These are phyloP conservation scores for Trichoderma hamatum DNA, from an alignment of 2,329 filamentous ascomycete species.

Conservation along the genomic window DNA sequence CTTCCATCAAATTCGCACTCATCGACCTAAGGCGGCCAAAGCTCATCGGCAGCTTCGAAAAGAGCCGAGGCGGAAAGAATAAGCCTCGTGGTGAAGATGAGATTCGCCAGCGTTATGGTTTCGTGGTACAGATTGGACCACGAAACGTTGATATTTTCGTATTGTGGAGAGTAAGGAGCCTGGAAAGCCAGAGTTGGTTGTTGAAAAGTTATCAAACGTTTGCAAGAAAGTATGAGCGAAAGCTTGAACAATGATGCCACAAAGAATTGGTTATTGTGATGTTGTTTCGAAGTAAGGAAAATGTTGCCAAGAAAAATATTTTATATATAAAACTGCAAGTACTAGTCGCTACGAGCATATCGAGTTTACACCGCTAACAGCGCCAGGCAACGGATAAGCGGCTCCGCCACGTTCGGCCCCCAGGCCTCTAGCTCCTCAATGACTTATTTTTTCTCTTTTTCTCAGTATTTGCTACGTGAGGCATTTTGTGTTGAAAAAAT, in stretches of 20 bases:
- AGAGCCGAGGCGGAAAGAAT: conserved; percentile 12
- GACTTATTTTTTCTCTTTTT: neutral
- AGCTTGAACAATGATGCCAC: neutral
- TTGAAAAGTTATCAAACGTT: neutral
- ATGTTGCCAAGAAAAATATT: neutral
- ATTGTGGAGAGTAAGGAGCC: neutral
- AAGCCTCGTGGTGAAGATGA: neutral
- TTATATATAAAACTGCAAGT: neutral
- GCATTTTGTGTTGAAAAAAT: neutral
- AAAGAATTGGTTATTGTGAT: neutral
- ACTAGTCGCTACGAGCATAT: neutral
- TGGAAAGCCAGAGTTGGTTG: neutral
- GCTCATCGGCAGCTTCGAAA: conserved; percentile 26
- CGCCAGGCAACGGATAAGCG: neutral
- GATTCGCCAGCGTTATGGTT: conserved; percentile 26
- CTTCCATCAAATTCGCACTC: neutral
- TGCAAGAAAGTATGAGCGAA: neutral
- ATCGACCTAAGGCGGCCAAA: conserved; percentile 27
- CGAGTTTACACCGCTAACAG: neutral
- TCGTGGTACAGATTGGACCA: conserved; percentile 9
- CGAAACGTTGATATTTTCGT: neutral
- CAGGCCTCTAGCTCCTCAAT: neutral
- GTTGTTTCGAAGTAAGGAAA: neutral
- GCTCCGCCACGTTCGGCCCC: neutral
- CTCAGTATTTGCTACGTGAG: neutral